These are phyloP conservation scores for Puccinia coronata DNA, from an alignment of 1,284 basidiomycete genomes.

Conservation along the genomic window DNA sequence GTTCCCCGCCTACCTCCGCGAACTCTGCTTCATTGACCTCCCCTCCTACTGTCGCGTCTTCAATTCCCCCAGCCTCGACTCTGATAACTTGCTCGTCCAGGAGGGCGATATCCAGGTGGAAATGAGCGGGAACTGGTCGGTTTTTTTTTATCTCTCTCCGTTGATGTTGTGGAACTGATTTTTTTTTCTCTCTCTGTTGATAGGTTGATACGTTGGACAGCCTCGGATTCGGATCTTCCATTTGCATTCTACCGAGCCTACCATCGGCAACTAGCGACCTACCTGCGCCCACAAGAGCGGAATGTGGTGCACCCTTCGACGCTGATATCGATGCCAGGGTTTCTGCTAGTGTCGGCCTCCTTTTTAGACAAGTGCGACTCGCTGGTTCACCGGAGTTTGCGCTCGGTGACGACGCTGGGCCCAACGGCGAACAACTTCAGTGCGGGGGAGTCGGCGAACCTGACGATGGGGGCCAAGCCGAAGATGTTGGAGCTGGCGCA, in stretches of 20 bases:
- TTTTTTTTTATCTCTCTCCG: neutral
- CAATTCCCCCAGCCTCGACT: neutral
- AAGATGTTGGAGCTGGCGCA: slow-evolving; percentile 63
- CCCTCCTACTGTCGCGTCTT: slow-evolving; percentile 33
- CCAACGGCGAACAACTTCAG: slow-evolving; percentile 62
- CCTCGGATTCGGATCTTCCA: slow-evolving; percentile 63
- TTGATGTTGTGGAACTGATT: neutral
- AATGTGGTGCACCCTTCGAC: slow-evolving; percentile 55
- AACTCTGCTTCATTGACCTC: slow-evolving; percentile 36
- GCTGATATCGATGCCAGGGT: slow-evolving; percentile 62
- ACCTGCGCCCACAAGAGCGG: slow-evolving; percentile 59
- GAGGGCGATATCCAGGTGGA: slow-evolving; percentile 52
- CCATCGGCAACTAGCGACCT: slow-evolving; percentile 61
- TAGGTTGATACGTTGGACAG: slow-evolving; percentile 58
- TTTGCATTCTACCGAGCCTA: slow-evolving; percentile 64
- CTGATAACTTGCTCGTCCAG: slow-evolving; percentile 51
- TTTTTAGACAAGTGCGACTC: slow-evolving; percentile 56
- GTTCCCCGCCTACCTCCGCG: slow-evolving; percentile 42
- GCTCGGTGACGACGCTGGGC: slow-evolving; percentile 59
- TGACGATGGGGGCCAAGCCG: slow-evolving; percentile 62
- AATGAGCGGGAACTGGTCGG: slow-evolving; percentile 54
- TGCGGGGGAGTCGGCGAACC: slow-evolving; percentile 62
- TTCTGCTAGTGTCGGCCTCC: slow-evolving; percentile 56
- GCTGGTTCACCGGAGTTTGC: slow-evolving; percentile 56
- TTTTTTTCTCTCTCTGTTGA: neutral